These are phyloP conservation scores for Zizania palustris DNA, from an alignment of 202 grass and related monocot species.

Conservation along the genomic window DNA sequence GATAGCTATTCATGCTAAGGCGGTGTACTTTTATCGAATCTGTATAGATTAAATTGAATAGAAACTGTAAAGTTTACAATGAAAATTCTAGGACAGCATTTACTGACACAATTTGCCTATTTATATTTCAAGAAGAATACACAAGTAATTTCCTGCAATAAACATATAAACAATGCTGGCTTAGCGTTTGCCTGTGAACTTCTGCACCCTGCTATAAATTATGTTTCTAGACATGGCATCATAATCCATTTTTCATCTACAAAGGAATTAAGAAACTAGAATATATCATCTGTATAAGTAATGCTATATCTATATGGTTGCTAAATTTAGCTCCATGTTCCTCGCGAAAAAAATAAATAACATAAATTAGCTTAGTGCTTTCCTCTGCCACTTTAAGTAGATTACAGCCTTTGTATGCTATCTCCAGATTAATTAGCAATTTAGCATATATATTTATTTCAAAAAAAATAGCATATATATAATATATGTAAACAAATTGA, in stretches of 20 bases:
- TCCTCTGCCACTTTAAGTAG: neutral
- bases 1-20: neutral
- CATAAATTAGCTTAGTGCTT: too few relatives aligned
- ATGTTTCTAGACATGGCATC: neutral
- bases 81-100: neutral
- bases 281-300: neutral
- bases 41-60: neutral
- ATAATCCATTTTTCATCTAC: slow-evolving; percentile 9
- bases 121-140: neutral
- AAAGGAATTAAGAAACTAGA: neutral
- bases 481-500: neutral
- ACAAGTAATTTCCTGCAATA: neutral
- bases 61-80: neutral
- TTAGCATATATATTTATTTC: neutral
- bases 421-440: slow-evolving; percentile 5
- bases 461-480: too few relatives aligned
- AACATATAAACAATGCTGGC: slow-evolving; percentile 4
- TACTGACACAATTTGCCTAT: neutral
- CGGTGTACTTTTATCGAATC: neutral
- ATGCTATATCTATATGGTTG: neutral
- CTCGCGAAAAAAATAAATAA: too few relatives aligned
- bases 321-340: slow-evolving; percentile 4
- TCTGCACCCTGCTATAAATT: neutral
- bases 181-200: neutral
- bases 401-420: neutral